phyloP scores from a whole-genome alignment of 257 asterid genomes.

The Forsythia suspensa region DNA sequence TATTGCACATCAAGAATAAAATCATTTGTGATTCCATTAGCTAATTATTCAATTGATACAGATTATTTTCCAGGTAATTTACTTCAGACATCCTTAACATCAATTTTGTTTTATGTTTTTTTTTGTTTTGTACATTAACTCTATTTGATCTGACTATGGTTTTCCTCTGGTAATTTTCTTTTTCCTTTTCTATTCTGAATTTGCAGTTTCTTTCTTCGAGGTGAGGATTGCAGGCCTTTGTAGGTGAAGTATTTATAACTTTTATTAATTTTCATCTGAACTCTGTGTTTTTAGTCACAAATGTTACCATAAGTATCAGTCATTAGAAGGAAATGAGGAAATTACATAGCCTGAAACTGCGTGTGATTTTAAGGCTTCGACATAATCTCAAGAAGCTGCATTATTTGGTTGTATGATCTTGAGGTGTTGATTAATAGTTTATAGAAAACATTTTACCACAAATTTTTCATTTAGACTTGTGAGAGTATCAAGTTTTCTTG shows the following conservation, averaged over 20 bases:
- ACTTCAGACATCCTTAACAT: neutral
- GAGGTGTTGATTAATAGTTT: neutral
- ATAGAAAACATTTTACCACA: neutral
- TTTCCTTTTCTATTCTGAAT: neutral
- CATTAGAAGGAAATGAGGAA: neutral
- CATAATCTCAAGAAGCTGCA: neutral
- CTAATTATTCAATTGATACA: slow-evolving; percentile 80
- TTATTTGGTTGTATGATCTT: neutral
- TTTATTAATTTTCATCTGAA: neutral
- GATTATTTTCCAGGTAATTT: slow-evolving; percentile 77
- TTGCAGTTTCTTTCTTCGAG: slow-evolving; percentile 93
- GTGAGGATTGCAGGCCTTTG: slow-evolving; percentile 48
- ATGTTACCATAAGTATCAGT: neutral
- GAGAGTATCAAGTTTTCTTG: neutral
- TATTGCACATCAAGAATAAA: slow-evolving; percentile 94
- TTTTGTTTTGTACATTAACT: neutral
- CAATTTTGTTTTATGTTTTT: too few relatives aligned
- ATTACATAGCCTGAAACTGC: neutral
- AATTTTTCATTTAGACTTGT: neutral
- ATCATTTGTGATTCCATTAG: slow-evolving; percentile 80
- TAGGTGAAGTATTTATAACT: slow-evolving; percentile 15
- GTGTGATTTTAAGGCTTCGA: neutral
- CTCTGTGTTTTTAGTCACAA: neutral
- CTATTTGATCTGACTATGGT: neutral
- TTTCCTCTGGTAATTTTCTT: neutral